Percentiles rank a stretch among this genome's conserved stretches.
These are phyloP conservation scores for Aspergillus glaucus DNA, from an alignment of 2,329 filamentous ascomycete species.

Conservation along the genomic window DNA sequence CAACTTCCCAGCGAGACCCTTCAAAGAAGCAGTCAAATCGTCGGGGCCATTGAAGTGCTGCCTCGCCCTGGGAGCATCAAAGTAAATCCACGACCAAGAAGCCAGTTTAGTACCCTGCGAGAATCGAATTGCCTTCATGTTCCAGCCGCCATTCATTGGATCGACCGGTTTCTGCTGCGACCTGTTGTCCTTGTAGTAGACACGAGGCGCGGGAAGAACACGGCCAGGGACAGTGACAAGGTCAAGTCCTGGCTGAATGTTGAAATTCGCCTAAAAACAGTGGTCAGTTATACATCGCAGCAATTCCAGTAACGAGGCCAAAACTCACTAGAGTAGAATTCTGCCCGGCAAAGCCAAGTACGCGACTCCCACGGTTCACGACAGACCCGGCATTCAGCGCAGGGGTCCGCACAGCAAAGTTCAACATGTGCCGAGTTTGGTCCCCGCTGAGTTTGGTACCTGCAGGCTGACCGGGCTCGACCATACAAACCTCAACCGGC, in stretches of 20 bases:
- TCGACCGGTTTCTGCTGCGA: slow-evolving; percentile 12
- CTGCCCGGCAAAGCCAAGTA: slow-evolving; percentile 48
- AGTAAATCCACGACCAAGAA: slow-evolving; percentile 23
- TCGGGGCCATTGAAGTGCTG: slow-evolving; percentile 4
- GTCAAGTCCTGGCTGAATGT: slow-evolving; percentile 42
- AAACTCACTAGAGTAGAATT: slow-evolving; percentile 41
- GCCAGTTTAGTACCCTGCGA: slow-evolving; percentile 39
- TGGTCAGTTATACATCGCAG: not conserved
- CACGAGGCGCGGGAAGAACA: slow-evolving; percentile 54
- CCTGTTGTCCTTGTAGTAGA: slow-evolving; percentile 50
- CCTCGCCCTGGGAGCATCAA: slow-evolving; percentile 8
- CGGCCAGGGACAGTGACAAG: slow-evolving; percentile 69
- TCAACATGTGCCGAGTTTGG: slow-evolving; percentile 65
- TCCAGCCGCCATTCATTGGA: slow-evolving; percentile 58
- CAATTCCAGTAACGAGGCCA: not conserved
- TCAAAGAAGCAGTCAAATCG: slow-evolving; percentile 9
- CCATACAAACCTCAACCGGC: slow-evolving; percentile 59
- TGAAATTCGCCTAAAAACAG: slow-evolving; percentile 47
- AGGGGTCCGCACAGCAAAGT: slow-evolving; percentile 63
- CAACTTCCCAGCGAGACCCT: slow-evolving; percentile 17
- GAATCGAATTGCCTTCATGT: slow-evolving; percentile 57
- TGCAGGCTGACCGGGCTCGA: slow-evolving; percentile 60
- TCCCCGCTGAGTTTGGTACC: slow-evolving; percentile 52
- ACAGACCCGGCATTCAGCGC: slow-evolving; percentile 63
- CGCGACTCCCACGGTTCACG: slow-evolving; percentile 45